Evolutionary conservation across 352 stramenopile species (phyloP).

Genomic region (Phytophthora idaei): DNA sequence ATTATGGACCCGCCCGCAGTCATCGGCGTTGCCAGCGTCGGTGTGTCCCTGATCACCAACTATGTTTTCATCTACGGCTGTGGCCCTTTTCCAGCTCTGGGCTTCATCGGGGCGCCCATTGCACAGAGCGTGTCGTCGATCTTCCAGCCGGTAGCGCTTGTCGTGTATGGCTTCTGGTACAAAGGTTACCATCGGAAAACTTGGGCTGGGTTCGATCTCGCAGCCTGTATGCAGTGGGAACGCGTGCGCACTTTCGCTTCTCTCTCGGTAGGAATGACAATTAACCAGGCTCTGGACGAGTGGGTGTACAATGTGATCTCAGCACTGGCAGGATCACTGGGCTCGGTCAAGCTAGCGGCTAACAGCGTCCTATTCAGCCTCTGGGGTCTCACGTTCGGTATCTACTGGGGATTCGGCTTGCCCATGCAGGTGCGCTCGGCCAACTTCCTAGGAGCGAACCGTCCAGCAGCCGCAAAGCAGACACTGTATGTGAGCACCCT

Average conservation of each 20-base stretch:
- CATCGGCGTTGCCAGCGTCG: constrained; percentile 69
- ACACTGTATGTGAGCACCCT: constrained; percentile 72
- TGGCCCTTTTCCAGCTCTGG: constrained; percentile 55
- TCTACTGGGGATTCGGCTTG: constrained; percentile 86
- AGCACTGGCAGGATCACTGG: constrained; percentile 67
- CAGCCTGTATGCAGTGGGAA: constrained; percentile 68
- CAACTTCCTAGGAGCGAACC: constrained; percentile 81
- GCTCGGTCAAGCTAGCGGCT: constrained; percentile 63
- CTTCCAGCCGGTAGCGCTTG: constrained; percentile 77
- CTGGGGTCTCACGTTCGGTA: constrained; percentile 80
- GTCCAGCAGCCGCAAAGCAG: constrained; percentile 59
- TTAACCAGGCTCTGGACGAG: constrained; percentile 80
- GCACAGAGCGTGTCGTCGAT: constrained; percentile 74
- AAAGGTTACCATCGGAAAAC: constrained; percentile 82
- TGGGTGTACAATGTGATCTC: constrained; percentile 84
- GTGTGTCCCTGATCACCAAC: constrained; percentile 72
- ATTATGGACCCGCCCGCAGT: constrained; percentile 82
- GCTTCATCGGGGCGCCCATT: constrained; percentile 81
- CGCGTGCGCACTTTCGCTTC: constrained; percentile 70
- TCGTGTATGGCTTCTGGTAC: constrained; percentile 79
- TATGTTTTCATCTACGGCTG: constrained; percentile 84
- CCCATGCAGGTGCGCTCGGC: constrained; percentile 77
- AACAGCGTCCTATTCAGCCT: constrained; percentile 88
- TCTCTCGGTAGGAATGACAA: constrained; percentile 76
- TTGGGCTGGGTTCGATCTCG: constrained; percentile 63